phyloP scores from a whole-genome alignment of 352 stramenopile species.

The Phytophthora lateralis region DNA sequence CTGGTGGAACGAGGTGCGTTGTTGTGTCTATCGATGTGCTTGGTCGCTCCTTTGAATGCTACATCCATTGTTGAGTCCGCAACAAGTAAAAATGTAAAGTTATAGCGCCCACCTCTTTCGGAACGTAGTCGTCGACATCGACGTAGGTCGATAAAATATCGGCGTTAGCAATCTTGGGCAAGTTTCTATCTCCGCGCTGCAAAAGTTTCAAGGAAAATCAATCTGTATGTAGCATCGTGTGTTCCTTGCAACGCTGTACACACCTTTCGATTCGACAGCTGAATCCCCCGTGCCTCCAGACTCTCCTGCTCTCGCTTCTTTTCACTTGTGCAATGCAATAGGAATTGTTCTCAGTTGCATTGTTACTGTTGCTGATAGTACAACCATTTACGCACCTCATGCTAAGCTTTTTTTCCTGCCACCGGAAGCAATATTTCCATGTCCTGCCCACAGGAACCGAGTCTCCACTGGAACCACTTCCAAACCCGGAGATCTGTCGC shows the following conservation, averaged over 20 bases:
- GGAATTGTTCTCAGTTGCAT: neutral
- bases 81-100: neutral
- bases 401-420: constrained; percentile 56
- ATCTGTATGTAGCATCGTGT: neutral
- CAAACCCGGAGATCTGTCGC: constrained; percentile 31
- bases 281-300: constrained; percentile 24
- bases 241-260: neutral
- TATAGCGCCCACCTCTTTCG: constrained; percentile 28
- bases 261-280: constrained; percentile 15
- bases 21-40: constrained; percentile 16
- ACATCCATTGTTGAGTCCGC: neutral
- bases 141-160: constrained; percentile 49
- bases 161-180: neutral
- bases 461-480: constrained; percentile 7
- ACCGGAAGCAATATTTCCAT: constrained; percentile 58
- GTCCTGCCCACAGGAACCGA: constrained; percentile 33
- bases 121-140: constrained; percentile 59
- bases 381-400: constrained; percentile 4
- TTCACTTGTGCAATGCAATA: constrained; percentile 13
- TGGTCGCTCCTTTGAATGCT: constrained; percentile 13
- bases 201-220: neutral
- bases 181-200: constrained; percentile 17
- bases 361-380: neutral
- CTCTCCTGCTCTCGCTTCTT: constrained; percentile 21
- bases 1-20: constrained; percentile 30